Evolutionary conservation across 805 yeast species (phyloP).

Genomic region (Starmerella kuoi): DNA sequence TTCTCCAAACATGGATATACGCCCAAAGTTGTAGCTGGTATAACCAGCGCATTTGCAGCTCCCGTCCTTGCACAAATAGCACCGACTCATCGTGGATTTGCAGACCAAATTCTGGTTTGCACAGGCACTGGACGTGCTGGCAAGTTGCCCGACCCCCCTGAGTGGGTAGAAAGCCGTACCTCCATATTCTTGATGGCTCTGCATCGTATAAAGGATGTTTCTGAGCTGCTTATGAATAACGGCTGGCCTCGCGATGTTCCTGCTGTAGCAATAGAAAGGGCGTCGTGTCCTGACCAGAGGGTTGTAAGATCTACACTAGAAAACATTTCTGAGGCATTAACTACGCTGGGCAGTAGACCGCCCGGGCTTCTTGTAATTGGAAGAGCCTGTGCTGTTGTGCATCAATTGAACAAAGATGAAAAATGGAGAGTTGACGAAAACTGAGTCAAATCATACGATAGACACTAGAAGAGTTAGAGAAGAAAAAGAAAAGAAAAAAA

Average conservation of each 20-base stretch:
- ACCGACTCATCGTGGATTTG: conserved; percentile 81
- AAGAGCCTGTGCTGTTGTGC: conserved; percentile 51
- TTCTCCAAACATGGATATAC: conserved; percentile 55
- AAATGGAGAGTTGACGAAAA: conserved; percentile 39
- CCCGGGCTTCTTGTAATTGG: conserved; percentile 87
- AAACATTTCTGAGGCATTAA: conserved; percentile 59
- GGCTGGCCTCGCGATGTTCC: conserved; percentile 65
- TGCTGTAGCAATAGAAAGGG: conserved; percentile 77
- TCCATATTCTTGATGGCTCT: conserved; percentile 83
- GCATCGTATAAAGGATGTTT: conserved; percentile 44
- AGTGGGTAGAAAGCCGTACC: conserved; percentile 58
- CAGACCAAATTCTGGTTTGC: conserved; percentile 84
- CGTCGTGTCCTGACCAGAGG: conserved; percentile 87
- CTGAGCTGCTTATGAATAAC: conserved; percentile 36
- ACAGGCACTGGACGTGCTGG: conserved; percentile 93
- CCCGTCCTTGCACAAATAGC: conserved; percentile 75
- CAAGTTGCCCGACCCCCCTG: conserved; percentile 64
- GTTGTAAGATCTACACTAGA: conserved; percentile 60
- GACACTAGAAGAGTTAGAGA: too few species aligned
- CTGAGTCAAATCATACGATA: too few species aligned
- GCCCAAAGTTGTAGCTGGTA: conserved; percentile 74
- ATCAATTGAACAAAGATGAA: conserved; percentile 17
- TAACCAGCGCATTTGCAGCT: conserved; percentile 81
- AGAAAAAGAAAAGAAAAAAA: too few species aligned
- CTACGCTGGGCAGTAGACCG: conserved; percentile 72